These are phyloP conservation scores for Williopsis jadinii DNA, from an alignment of 1,139 yeast genomes.

Conservation along the genomic window DNA sequence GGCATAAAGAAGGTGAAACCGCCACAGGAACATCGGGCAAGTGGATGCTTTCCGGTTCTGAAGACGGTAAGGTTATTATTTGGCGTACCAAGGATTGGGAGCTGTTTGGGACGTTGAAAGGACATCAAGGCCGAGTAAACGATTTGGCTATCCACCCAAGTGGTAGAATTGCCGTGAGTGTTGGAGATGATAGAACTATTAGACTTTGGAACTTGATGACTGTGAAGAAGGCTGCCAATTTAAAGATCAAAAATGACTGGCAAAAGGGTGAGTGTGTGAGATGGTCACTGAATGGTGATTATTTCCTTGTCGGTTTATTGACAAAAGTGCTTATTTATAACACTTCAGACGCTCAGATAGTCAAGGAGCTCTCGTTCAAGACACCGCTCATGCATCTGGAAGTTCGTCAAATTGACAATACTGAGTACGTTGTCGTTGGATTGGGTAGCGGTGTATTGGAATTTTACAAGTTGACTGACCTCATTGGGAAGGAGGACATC, in stretches of 20 bases:
- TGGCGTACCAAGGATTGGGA: slow-evolving; percentile 99
- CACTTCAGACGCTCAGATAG: slow-evolving; percentile 56
- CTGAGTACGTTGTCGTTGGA: slow-evolving; percentile 60
- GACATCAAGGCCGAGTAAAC: slow-evolving; percentile 70
- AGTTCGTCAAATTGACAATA: slow-evolving; percentile 35
- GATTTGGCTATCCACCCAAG: slow-evolving; percentile 88
- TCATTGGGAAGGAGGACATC: slow-evolving; percentile 28
- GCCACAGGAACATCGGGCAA: slow-evolving; percentile 39
- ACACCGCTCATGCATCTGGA: slow-evolving; percentile 68
- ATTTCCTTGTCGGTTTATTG: slow-evolving; percentile 69
- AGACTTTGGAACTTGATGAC: slow-evolving; percentile 96
- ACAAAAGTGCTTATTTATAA: slow-evolving; percentile 60
- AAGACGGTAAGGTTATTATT: slow-evolving; percentile 81
- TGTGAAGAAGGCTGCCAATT: slow-evolving; percentile 85
- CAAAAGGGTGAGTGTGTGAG: slow-evolving; percentile 61
- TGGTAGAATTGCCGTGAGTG: slow-evolving; percentile 88
- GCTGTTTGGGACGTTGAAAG: slow-evolving; percentile 77
- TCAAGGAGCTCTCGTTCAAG: slow-evolving; percentile 37
- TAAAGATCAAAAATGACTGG: slow-evolving; percentile 68
- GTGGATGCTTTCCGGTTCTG: slow-evolving; percentile 89
- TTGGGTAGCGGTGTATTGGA: slow-evolving; percentile 67
- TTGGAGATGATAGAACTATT: slow-evolving; percentile 76
- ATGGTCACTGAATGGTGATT: slow-evolving; percentile 56
- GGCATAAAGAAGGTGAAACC: slow-evolving; percentile 12
- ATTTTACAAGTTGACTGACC: slow-evolving; percentile 39